Percentiles rank a stretch among this genome's conserved stretches.
phyloP scores from a whole-genome alignment of 1,284 basidiomycete species.

The Rhodotorula sp. region DNA sequence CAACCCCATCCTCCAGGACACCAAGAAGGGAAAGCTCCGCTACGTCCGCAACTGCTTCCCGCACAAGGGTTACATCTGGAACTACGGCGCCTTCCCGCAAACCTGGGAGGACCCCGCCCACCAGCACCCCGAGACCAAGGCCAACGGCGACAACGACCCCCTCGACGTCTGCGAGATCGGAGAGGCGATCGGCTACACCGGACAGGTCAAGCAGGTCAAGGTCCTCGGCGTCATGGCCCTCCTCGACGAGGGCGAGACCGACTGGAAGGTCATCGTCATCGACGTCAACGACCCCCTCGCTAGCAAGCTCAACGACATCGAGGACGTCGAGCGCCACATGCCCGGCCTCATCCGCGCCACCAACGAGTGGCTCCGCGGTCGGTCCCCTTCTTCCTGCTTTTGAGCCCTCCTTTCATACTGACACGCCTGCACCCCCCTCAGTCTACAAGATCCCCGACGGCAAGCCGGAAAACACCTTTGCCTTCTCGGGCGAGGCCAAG shows the following conservation, averaged over 20 bases:
- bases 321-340: conserved; percentile 97
- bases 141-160: conserved; percentile 98
- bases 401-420: not conserved
- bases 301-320: conserved; percentile 95
- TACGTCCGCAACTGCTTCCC: conserved; percentile 99
- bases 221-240: conserved; percentile 99
- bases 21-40: conserved; percentile 92
- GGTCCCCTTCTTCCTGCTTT: not conserved
- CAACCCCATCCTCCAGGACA: conserved; percentile 99
- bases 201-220: conserved; percentile 99
- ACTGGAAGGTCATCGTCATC: conserved; percentile 98
- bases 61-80: conserved; percentile 90
- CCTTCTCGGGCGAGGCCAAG: conserved; percentile 99
- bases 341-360: conserved; percentile 87
- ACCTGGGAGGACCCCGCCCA: conserved; percentile 96
- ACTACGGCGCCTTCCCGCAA: conserved; percentile 97
- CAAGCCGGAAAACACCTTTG: conserved; percentile 83
- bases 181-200: conserved; percentile 94
- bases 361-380: conserved; percentile 61
- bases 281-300: conserved; percentile 96
- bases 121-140: conserved; percentile 94
- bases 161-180: conserved; percentile 99
- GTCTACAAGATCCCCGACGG: conserved; percentile 73
- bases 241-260: conserved; percentile 95
- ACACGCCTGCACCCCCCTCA: not conserved